phyloP scores from a whole-genome alignment of 345 rosid species.

The Ceriops decandra region DNA sequence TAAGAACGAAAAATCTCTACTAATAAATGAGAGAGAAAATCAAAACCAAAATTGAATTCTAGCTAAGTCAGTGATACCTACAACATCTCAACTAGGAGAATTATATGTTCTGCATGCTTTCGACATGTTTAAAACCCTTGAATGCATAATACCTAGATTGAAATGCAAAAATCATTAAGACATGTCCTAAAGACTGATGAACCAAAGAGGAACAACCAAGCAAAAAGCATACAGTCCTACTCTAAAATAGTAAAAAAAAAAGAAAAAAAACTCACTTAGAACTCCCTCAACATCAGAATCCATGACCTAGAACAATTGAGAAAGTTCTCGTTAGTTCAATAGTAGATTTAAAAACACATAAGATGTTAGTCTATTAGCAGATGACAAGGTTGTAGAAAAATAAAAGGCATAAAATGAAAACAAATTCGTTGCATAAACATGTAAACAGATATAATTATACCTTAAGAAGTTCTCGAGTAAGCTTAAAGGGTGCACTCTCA shows the following conservation, averaged over 20 bases:
- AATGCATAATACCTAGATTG: constrained; percentile 78
- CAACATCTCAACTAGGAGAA: constrained; percentile 97
- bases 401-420: neutral
- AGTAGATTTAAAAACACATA: constrained; percentile 12
- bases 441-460: constrained; percentile 22
- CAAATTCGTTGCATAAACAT: neutral
- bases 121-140: constrained; percentile 98
- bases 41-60: neutral
- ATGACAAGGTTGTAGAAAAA: neutral
- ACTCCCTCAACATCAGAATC: constrained; percentile 99
- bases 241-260: constrained; percentile 83
- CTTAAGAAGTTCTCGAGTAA: constrained; percentile 99
- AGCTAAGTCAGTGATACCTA: constrained; percentile 50
- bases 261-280: constrained; percentile 86
- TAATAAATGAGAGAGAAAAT: neutral
- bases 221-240: constrained; percentile 33
- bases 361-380: constrained; percentile 6
- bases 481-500: constrained; percentile 98
- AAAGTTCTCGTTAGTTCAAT: constrained; percentile 7
- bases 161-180: neutral
- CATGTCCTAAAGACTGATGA: neutral
- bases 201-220: constrained; percentile 9
- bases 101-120: constrained; percentile 92
- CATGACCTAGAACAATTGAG: constrained; percentile 64
- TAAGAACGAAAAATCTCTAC: no score